These are phyloP conservation scores for Tolypocladium ovalisporum DNA, from an alignment of 2,329 filamentous ascomycete genomes.

Conservation along the genomic window DNA sequence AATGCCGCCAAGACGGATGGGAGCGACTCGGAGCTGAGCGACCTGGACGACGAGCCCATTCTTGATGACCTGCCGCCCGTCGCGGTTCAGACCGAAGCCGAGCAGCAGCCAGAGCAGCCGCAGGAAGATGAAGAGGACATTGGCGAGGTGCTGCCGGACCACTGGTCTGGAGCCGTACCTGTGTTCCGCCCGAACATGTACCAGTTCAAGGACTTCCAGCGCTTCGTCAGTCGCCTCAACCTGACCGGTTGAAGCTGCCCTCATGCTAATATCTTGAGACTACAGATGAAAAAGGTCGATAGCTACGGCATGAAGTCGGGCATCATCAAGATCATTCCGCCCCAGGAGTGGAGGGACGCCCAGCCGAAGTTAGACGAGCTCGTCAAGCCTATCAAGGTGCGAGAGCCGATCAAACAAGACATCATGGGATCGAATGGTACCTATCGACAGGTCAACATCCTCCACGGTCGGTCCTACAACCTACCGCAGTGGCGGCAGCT, in stretches of 20 bases:
- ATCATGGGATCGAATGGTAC: conserved; percentile 93
- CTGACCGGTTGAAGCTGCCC: neutral
- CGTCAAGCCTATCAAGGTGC: conserved; percentile 84
- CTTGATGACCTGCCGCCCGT: conserved; percentile 19
- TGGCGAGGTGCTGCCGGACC: conserved; percentile 70
- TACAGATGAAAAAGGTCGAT: conserved; percentile 69
- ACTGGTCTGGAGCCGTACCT: conserved; percentile 85
- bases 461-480: conserved; percentile 93
- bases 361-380: conserved; percentile 72
- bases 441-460: conserved; percentile 93
- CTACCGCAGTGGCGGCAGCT: conserved; percentile 90
- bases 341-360: conserved; percentile 80
- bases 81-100: conserved; percentile 8
- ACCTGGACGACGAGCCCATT: conserved; percentile 46
- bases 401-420: conserved; percentile 96
- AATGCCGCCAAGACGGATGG: conserved; percentile 46
- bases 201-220: conserved; percentile 88
- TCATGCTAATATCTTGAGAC: conserved; percentile 9
- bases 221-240: conserved; percentile 53
- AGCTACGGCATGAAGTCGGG: conserved; percentile 95
- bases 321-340: conserved; percentile 92
- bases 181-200: conserved; percentile 94
- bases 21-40: conserved; percentile 56
- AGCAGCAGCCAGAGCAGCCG: conserved; percentile 9
- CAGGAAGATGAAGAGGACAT: conserved; percentile 47